Conservation (phyloP, 2,329 filamentous ascomycete species). For the Zasmidium citrigriseum region DNA sequence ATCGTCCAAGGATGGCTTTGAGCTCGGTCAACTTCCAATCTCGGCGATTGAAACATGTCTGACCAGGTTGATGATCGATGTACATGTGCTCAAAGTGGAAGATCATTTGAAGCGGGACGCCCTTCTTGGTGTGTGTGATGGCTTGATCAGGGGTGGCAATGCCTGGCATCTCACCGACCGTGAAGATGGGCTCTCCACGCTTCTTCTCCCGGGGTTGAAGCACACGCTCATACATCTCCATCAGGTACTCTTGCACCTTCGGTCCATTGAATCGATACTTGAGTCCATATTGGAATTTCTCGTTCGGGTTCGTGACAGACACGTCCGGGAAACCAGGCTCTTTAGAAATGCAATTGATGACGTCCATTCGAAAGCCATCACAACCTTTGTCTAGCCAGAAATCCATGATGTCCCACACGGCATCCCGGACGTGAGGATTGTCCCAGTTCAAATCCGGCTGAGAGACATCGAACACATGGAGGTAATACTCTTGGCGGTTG, state of each 20-base stretch:
- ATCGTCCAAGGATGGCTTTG: too few species aligned
- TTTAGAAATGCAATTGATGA: constrained; percentile 51
- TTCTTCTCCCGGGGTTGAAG: background rate
- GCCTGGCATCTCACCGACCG: constrained; percentile 51
- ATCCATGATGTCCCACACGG: constrained; percentile 43
- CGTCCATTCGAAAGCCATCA: constrained; percentile 50
- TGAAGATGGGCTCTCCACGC: constrained; percentile 48
- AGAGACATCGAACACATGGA: constrained; percentile 47
- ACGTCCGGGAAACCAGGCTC: constrained; percentile 44
- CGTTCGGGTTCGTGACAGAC: constrained; percentile 34
- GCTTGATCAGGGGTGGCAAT: constrained; percentile 33
- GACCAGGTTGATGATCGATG: constrained; percentile 8
- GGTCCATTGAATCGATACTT: constrained; percentile 3
- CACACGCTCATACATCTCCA: constrained; percentile 9
- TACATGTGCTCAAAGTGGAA: constrained; percentile 67
- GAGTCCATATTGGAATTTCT: constrained; percentile 29
- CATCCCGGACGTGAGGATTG: constrained; percentile 43
- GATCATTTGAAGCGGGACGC: constrained; percentile 64
- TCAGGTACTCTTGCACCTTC: background rate
- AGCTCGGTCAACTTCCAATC: too few species aligned
- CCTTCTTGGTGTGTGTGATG: constrained; percentile 47
- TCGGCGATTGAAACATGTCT: constrained; percentile 49
- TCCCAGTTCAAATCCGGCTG: constrained; percentile 53
- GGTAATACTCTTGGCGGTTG: constrained; percentile 47
- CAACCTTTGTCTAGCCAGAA: constrained; percentile 48